Evolutionary conservation across 2,329 filamentous ascomycete genomes (phyloP).

Genomic region (Pseudogymnoascus sp.): DNA sequence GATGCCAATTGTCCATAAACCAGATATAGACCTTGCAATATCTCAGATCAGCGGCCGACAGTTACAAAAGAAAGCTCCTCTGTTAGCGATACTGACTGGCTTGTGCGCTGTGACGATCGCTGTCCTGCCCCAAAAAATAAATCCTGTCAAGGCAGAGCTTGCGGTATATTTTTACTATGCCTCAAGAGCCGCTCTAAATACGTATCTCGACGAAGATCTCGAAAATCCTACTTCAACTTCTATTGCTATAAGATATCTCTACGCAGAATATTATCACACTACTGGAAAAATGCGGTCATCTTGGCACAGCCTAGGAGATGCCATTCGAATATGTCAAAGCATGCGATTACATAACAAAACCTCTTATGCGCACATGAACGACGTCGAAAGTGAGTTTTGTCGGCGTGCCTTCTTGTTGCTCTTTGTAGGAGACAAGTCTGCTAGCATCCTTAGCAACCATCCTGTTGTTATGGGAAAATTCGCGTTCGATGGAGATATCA

Average conservation of each 20-base stretch:
- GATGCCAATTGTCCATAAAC: background rate
- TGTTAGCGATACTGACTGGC: background rate
- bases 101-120: background rate
- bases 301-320: background rate
- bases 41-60: background rate
- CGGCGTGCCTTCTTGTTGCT: background rate
- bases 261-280: background rate
- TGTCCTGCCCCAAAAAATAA: background rate
- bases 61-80: background rate
- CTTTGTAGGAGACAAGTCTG: background rate
- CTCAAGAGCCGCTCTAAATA: background rate
- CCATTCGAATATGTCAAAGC: background rate
- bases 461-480: background rate
- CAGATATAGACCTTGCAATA: background rate
- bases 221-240: background rate
- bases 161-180: background rate
- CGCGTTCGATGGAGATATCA: background rate
- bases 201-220: background rate
- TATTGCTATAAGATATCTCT: background rate
- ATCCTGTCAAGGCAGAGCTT: background rate
- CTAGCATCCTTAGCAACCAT: background rate
- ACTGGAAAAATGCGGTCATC: background rate
- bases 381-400: background rate
- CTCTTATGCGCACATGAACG: background rate
- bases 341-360: background rate